These are phyloP conservation scores for Aspergillus unguis DNA, from an alignment of 2,329 filamentous ascomycete genomes.

Conservation along the genomic window DNA sequence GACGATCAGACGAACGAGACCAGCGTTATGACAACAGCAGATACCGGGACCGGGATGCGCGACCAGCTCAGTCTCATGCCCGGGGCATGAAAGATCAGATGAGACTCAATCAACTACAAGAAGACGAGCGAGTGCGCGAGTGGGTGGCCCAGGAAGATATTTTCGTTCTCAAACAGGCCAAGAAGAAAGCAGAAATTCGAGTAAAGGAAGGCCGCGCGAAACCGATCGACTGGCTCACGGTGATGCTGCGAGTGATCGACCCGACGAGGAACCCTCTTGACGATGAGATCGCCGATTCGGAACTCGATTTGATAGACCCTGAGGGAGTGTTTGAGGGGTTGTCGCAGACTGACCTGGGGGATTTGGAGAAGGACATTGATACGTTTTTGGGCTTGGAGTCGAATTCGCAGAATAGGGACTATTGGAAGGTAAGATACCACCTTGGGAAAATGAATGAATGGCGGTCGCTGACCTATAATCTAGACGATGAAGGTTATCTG, in stretches of 20 bases:
- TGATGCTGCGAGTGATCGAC: conserved; percentile 86
- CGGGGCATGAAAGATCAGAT: conserved; percentile 45
- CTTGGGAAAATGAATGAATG: not conserved
- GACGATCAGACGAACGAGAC: conserved; percentile 32
- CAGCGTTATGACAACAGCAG: conserved; percentile 23
- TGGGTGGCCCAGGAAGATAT: conserved; percentile 95
- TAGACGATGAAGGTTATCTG: conserved; percentile 81
- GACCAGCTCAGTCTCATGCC: conserved; percentile 22
- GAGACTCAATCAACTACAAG: conserved; percentile 56
- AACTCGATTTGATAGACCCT: conserved; percentile 77
- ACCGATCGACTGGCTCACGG: conserved; percentile 89
- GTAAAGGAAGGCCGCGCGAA: conserved; percentile 87
- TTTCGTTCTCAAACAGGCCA: conserved; percentile 93
- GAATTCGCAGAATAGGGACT: conserved; percentile 73
- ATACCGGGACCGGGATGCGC: conserved; percentile 23
- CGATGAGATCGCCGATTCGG: conserved; percentile 73
- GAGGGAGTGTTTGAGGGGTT: conserved; percentile 75
- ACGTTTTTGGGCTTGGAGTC: conserved; percentile 76
- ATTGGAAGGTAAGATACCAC: conserved; percentile 66
- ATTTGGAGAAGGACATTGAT: conserved; percentile 79
- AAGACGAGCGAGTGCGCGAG: conserved; percentile 72
- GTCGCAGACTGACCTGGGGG: conserved; percentile 62
- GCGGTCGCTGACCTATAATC: not conserved
- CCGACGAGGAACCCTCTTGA: conserved; percentile 73
- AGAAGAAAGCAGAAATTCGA: conserved; percentile 95